phyloP scores from a whole-genome alignment of 768 basidiomycete genomes.

The Boletus sensibilis region DNA sequence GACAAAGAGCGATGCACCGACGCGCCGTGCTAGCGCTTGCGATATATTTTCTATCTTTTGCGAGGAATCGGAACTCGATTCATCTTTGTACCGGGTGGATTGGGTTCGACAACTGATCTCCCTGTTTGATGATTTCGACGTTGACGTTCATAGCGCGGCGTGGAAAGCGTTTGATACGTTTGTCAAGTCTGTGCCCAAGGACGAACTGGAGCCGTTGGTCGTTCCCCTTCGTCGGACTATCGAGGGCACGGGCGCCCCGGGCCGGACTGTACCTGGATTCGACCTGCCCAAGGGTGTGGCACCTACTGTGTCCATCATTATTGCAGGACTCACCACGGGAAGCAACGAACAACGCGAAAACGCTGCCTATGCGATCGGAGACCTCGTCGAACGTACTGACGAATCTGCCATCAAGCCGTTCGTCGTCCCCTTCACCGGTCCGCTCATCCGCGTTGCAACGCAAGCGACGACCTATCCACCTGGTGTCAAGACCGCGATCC shows the following conservation, averaged over 20 bases:
- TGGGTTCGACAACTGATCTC: conserved; percentile 92
- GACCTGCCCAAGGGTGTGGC: conserved; percentile 79
- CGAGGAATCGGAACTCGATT: conserved; percentile 77
- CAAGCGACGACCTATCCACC: conserved; percentile 89
- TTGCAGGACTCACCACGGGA: conserved; percentile 90
- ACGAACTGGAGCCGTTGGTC: conserved; percentile 88
- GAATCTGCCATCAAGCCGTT: conserved; percentile 87
- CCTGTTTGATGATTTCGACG: conserved; percentile 73
- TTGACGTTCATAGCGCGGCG: conserved; percentile 77
- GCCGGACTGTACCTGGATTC: conserved; percentile 81
- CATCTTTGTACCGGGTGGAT: conserved; percentile 83
- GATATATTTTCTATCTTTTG: conserved; percentile 80
- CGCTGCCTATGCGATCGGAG: conserved; percentile 94
- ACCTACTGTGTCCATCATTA: conserved; percentile 81
- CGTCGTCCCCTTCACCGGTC: conserved; percentile 93
- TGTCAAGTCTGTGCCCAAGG: conserved; percentile 88
- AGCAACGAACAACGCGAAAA: conserved; percentile 95
- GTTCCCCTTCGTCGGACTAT: conserved; percentile 86
- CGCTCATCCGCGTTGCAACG: conserved; percentile 91
- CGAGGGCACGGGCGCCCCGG: conserved; percentile 79
- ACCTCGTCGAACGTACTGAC: conserved; percentile 88
- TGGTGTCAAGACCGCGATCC: conserved; percentile 88
- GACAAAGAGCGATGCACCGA: conserved; percentile 73
- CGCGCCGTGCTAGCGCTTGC: conserved; percentile 76
- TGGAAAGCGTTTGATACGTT: conserved; percentile 83